Base-by-base conservation (phyloP, 768 basidiomycete genomes). In the Scleroderma bovista region DNA sequence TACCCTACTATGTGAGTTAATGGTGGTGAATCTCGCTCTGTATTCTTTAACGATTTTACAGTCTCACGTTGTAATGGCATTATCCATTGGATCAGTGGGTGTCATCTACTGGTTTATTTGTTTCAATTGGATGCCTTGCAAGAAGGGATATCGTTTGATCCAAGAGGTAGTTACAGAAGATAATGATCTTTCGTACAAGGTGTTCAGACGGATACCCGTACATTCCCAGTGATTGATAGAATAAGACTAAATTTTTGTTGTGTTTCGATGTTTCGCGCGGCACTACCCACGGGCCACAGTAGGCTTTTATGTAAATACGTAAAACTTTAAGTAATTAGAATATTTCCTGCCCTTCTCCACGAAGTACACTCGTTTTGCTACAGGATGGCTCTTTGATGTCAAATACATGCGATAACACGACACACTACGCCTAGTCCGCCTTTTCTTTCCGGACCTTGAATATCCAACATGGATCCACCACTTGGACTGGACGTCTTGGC, bases 1-100 rank as follows among this genome's bases (percentile, higher is more conserved):
- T 88, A 11, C 84, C 85, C 4, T 88, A 88, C 56, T 87, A 80
- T 73, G 86, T 86, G 56, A 57, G 83, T 66, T 3, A 12, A 6
- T 2, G 7, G 52, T 47, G 32, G 22, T 22, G 1, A 12, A 11
- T 20, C 32, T 12, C 1, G 3, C 20, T 6, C n/a, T 13, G 38
- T 15, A 12, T 5, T 6, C 51, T 31, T 52, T 37, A 43, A 12
- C 16, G 23, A n/a, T 36, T 24, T n/a, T 19, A 5, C 32, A 83
- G 80, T 69, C 74, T 3, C 83, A 83, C 49, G 67, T 75, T 9
- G 65, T 71, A n/a, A 68, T 72, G 13, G 74, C 77, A 0, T 65
- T 79, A 48, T 58, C 65, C 0, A 65, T 83, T 0, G 77, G 78
- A 4, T 47, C 74, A 2, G 50, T 80, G 44, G 83, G 82, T 0